phyloP scores from a whole-genome alignment of 352 stramenopile species.

The Phytophthora sp. region DNA sequence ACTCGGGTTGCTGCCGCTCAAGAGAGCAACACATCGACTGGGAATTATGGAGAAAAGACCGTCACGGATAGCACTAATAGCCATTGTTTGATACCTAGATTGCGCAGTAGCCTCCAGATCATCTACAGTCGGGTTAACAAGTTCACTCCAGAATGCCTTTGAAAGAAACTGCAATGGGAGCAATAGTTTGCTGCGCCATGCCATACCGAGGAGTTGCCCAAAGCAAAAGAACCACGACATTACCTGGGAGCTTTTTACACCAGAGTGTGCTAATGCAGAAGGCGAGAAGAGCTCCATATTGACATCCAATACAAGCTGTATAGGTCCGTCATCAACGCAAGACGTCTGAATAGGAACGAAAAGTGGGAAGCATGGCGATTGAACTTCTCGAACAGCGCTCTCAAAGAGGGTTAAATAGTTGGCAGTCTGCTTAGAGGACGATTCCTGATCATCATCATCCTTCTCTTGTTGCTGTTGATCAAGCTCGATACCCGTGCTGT shows the following conservation, averaged over 20 bases:
- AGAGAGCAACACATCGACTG: conserved; percentile 49
- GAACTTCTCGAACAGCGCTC: conserved; percentile 48
- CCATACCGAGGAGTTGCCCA: conserved; percentile 65
- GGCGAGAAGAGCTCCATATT: conserved; percentile 51
- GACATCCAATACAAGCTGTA: conserved; percentile 47
- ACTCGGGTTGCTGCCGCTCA: conserved; percentile 34
- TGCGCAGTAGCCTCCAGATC: not conserved
- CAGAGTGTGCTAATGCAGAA: conserved; percentile 12
- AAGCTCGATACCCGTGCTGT: not conserved
- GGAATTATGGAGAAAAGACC: conserved; percentile 63
- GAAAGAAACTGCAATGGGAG: conserved; percentile 66
- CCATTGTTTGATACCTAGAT: conserved; percentile 12
- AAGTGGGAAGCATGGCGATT: conserved; percentile 65
- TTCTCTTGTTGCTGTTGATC: conserved; percentile 21
- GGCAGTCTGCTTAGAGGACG: conserved; percentile 32
- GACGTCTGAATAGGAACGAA: conserved; percentile 37
- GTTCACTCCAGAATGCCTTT: conserved; percentile 45
- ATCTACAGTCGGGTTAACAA: conserved; percentile 15
- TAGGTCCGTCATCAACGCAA: not conserved
- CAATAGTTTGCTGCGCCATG: conserved; percentile 54
- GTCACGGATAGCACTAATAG: conserved; percentile 54
- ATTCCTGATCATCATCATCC: conserved; percentile 19
- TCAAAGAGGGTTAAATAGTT: conserved; percentile 66
- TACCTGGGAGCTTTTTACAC: conserved; percentile 28
- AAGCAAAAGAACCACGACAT: conserved; percentile 64